Evolutionary conservation across 2,329 filamentous ascomycete species (phyloP).

Genomic region (Clonostachys byssicola): DNA sequence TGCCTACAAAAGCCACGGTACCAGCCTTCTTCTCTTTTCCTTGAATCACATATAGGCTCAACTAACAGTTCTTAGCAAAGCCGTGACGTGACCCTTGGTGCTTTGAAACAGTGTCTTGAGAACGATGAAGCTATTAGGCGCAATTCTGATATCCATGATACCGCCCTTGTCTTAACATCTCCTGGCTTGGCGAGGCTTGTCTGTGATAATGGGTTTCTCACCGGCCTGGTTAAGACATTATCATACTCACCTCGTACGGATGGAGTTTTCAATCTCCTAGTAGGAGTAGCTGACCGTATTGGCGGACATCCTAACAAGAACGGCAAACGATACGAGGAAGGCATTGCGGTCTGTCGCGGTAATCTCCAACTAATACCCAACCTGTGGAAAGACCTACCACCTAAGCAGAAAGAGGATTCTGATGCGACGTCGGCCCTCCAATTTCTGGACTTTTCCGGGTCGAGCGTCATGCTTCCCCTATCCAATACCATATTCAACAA

Average conservation of each 20-base stretch:
- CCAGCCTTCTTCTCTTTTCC: no score
- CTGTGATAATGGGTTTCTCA: slow-evolving; percentile 35
- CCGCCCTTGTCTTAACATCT: slow-evolving; percentile 45
- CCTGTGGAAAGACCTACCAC: slow-evolving; percentile 31
- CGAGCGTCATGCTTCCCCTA: slow-evolving; percentile 54
- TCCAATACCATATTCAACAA: slow-evolving; percentile 78
- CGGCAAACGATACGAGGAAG: no score
- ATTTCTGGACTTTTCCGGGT: slow-evolving; percentile 17
- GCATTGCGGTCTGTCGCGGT: no score
- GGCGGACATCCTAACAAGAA: no score
- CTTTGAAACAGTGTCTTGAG: no score
- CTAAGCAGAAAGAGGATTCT: slow-evolving; percentile 16
- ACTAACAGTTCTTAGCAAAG: no score
- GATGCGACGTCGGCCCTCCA: slow-evolving; percentile 35
- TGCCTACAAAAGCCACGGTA: no score
- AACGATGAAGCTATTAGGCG: no score
- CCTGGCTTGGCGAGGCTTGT: slow-evolving; percentile 42
- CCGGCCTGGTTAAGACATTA: slow-evolving; percentile 21
- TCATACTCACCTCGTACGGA: background rate
- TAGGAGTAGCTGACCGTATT: no score
- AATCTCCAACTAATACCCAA: slow-evolving; percentile 31
- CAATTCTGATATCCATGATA: slow-evolving; percentile 25
- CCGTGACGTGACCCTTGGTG: no score
- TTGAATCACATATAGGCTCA: no score
- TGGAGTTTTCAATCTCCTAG: background rate